A percentile compares a stretch with the other conserved stretches of the same genome.
Evolutionary conservation across 169 alveolate species (phyloP).

Genomic region (Eimeria tenella): DNA sequence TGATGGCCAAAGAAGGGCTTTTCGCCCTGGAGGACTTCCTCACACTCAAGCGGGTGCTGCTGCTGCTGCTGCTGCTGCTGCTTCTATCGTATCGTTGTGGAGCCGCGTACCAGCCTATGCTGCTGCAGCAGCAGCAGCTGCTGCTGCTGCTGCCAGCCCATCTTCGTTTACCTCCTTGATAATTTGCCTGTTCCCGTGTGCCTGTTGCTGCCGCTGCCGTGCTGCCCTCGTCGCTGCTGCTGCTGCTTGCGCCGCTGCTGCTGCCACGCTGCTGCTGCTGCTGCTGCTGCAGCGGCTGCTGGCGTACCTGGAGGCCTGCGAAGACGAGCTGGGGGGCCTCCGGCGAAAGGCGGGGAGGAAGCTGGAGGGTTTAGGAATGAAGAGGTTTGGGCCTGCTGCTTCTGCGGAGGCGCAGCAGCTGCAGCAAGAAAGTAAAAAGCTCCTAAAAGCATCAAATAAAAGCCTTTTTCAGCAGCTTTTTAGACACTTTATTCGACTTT

Average conservation of each 20-base stretch:
- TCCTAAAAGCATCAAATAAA: no score
- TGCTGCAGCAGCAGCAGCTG: neutral
- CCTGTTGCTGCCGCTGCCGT: constrained; percentile 7
- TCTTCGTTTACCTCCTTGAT: neutral
- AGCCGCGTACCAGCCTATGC: neutral
- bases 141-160: neutral
- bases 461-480: no score
- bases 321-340: constrained; percentile 18
- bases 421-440: neutral
- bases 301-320: constrained; percentile 3
- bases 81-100: no score
- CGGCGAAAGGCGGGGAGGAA: neutral
- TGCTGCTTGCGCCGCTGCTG: constrained; percentile 4
- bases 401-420: neutral
- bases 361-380: neutral
- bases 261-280: no score
- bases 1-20: neutral
- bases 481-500: no score
- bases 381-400: neutral
- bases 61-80: neutral
- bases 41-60: constrained; percentile 19
- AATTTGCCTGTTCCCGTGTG: neutral
- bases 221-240: neutral
- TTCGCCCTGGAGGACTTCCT: neutral
- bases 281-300: no score